Percentiles rank a stretch among this genome's conserved stretches.
Conservation (phyloP, 2,329 filamentous ascomycete genomes). For the Fusarium nelsonii region DNA sequence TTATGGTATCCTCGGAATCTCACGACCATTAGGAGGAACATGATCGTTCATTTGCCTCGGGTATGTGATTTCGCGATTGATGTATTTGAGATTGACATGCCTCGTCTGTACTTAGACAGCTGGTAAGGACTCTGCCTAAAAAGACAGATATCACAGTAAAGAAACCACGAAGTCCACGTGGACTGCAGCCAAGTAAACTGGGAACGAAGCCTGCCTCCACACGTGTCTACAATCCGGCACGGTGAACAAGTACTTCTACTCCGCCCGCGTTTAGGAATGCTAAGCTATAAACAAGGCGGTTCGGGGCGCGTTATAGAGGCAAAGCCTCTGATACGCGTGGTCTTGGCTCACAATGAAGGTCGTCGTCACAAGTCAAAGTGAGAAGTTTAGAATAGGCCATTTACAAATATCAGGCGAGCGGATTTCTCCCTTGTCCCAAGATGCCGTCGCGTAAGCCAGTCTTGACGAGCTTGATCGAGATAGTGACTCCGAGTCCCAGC, state of each 20-base stretch:
- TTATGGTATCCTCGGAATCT: not conserved
- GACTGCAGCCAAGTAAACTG: not conserved
- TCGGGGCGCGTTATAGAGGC: not conserved
- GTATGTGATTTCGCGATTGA: not conserved
- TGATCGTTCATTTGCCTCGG: not conserved
- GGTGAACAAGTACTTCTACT: too few species aligned
- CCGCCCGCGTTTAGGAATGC: too few species aligned
- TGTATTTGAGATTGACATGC: too few species aligned
- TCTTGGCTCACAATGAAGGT: not conserved
- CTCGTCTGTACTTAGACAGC: too few species aligned
- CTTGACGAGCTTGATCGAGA: too few species aligned
- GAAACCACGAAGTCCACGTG: not conserved
- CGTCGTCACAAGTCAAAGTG: not conserved
- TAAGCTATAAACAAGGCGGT: not conserved
- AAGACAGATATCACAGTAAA: not conserved
- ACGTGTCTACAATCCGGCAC: too few species aligned
- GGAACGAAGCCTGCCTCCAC: not conserved
- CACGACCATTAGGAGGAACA: not conserved
- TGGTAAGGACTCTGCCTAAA: rapidly evolving
- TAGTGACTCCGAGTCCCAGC: too few species aligned
- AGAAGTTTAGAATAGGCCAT: too few species aligned
- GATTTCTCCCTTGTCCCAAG: too few species aligned
- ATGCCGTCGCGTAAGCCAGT: too few species aligned
- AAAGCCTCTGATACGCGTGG: not conserved
- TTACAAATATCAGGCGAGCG: too few species aligned